Percentiles rank a stretch among this genome's conserved stretches.
phyloP scores from a whole-genome alignment of 2,329 filamentous ascomycete genomes.

The Rutstroemia sp. region DNA sequence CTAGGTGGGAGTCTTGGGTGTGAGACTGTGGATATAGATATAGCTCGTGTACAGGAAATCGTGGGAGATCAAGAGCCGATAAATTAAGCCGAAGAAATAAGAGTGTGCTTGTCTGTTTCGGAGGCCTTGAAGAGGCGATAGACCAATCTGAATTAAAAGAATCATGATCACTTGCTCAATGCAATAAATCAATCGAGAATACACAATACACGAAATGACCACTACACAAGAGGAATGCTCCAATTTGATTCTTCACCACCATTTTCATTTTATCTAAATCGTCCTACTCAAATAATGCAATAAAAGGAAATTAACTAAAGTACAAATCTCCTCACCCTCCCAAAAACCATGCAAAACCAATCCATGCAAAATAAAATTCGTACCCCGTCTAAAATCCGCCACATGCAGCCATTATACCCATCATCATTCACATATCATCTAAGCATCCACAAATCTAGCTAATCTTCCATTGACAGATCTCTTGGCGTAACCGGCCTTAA shows the following conservation, averaged over 20 bases:
- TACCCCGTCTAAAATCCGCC: not conserved
- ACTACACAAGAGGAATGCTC: no score
- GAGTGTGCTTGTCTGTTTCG: no score
- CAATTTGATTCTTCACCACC: not conserved
- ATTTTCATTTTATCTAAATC: not conserved
- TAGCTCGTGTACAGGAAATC: no score
- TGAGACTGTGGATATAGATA: no score
- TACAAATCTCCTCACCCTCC: not conserved
- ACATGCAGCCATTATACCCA: not conserved
- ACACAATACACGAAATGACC: no score
- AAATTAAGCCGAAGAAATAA: no score
- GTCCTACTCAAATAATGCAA: not conserved
- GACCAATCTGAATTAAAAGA: no score
- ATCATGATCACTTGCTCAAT: no score
- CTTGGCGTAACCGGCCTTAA: not conserved
- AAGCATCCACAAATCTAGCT: slow-evolving; percentile 2
- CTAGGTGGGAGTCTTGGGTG: no score
- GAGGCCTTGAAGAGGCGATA: no score
- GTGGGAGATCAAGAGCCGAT: no score
- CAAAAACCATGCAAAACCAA: not conserved
- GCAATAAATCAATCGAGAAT: no score
- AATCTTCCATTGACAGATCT: not conserved
- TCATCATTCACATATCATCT: not conserved
- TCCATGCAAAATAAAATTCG: not conserved
- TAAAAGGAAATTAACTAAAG: not conserved